These are phyloP conservation scores for Euphrasia confusa DNA, from an alignment of 257 asterid species.

Conservation along the genomic window DNA sequence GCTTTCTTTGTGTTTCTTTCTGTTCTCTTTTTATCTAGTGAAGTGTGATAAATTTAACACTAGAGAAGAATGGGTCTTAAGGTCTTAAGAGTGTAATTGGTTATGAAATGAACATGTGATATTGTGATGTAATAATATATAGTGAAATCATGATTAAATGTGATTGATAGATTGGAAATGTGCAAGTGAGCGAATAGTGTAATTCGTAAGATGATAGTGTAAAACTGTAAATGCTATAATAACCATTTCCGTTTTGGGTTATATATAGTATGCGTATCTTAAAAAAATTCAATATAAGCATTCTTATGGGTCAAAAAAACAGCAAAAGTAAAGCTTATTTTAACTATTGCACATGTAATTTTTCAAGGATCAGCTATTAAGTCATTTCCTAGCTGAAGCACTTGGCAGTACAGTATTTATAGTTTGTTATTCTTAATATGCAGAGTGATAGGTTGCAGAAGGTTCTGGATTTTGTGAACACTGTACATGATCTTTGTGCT, in stretches of 20 bases:
- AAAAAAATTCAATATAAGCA: too few relatives aligned
- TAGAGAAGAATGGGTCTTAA: background rate
- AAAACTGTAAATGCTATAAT: background rate
- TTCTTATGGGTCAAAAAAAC: too few relatives aligned
- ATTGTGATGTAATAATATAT: background rate
- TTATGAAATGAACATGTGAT: background rate
- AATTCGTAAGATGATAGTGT: background rate
- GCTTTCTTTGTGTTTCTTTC: background rate
- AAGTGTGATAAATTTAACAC: background rate
- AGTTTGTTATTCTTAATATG: conserved; percentile 23
- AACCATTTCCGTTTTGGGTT: too few relatives aligned
- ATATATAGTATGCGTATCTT: too few relatives aligned
- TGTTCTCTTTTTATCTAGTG: background rate
- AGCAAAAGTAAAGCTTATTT: too few relatives aligned
- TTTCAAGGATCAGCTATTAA: conserved; percentile 10
- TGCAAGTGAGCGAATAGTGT: background rate
- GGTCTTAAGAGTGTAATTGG: background rate
- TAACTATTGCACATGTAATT: background rate
- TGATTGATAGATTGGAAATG: background rate
- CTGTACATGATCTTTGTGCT: conserved; percentile 91
- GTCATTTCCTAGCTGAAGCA: conserved; percentile 9
- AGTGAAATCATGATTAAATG: background rate
- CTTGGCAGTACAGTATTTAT: conserved; percentile 13
- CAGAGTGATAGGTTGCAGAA: conserved; percentile 92
- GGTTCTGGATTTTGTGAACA: conserved; percentile 92